Evolutionary conservation across 495 filamentous ascomycete species (phyloP), one percentile per base, ranked within the genome.

Genomic region (Penicillium egyptiacum): DNA sequence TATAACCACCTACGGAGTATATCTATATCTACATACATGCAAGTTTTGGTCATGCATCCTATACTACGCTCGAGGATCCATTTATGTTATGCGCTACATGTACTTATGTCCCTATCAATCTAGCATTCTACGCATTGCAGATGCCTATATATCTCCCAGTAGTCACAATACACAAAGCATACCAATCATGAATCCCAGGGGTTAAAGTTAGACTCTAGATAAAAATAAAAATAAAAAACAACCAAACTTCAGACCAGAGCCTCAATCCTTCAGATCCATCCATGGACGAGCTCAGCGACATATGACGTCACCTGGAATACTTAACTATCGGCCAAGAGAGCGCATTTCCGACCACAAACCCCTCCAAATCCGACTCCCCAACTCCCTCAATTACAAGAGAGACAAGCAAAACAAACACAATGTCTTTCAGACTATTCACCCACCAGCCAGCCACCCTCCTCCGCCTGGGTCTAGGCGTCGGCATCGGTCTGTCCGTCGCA

Each of bases 381-480:
- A 30, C 55, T 23, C 46, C 46, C 35, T 45, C 40, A 54, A 43
- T 28, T 33, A 26, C 23, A 53, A 22, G 12, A 23, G 2, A 22
- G 12, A 22, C 11, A 54, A 57, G 42, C 33, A 17, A 12, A 25
- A 17, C 5, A 17, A 16, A 17, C 60, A 65, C 20, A 51, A 74
- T 74, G 67, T 49, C 69, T 31, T 63, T 68, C 41, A 50, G 57
- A 33, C 41, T 76, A 43, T 70, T 75, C 48, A 63, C 71, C 53
- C 65, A 61, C 16, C 75, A 68, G 28, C 64, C 70, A 22, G 42
- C 72, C 55, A 59, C 50, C 12, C 50, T 72, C 44, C 58, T 75
- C 51, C 69, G 71, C 39, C 63, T 74, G 22, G 73, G 76, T 31
- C 63, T 81, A 52, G 74, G 76, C 59, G 61, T 81, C 51, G 66